phyloP scores from a whole-genome alignment of 2,329 filamentous ascomycete species.

The Sclerotinia nivalis region DNA sequence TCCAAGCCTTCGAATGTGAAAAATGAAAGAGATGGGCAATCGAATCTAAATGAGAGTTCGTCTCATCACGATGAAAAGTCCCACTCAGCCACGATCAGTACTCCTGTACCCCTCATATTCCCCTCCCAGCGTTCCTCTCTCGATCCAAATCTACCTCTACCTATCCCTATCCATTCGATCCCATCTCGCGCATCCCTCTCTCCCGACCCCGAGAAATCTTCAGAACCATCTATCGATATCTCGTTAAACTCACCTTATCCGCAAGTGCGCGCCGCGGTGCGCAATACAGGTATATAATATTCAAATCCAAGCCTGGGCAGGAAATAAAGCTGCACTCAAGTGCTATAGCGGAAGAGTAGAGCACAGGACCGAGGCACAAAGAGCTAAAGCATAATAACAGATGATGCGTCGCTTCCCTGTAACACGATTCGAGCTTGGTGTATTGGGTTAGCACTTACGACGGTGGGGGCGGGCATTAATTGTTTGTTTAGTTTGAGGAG shows the following conservation, averaged over 20 bases:
- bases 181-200: not conserved
- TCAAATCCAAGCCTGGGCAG: constrained; percentile 32
- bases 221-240: constrained; percentile 11
- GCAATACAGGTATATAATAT: constrained; percentile 63
- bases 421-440: constrained; percentile 50
- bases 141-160: not conserved
- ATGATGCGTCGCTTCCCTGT: constrained; percentile 45
- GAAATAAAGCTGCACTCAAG: rapidly evolving
- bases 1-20: not conserved
- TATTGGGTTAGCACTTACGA: constrained; percentile 49
- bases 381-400: not conserved
- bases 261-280: constrained; percentile 55
- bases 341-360: not conserved
- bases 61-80: not conserved
- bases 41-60: not conserved
- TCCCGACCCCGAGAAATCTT: constrained; percentile 26
- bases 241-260: constrained; percentile 30
- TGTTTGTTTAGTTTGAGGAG: constrained; percentile 29
- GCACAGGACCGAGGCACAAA: not conserved
- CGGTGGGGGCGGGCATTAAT: constrained; percentile 28
- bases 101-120: not conserved
- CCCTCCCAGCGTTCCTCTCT: not conserved
- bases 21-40: not conserved
- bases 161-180: not conserved
- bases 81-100: not conserved